phyloP scores from a whole-genome alignment of 305 asterid species.

The Fraxinus velutina region DNA sequence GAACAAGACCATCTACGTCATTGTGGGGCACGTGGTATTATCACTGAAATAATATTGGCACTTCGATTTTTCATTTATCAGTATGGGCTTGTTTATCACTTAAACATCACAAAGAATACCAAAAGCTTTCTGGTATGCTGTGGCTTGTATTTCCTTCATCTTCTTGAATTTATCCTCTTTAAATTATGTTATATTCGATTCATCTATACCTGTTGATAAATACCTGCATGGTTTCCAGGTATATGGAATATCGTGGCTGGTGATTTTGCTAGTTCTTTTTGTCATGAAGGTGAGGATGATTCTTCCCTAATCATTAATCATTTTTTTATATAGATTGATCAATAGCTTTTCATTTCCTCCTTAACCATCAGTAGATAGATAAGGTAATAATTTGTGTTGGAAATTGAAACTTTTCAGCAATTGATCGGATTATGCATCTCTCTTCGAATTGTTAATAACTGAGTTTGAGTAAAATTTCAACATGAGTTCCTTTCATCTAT shows the following conservation, averaged over 20 bases:
- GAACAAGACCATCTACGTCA: conserved; percentile 90
- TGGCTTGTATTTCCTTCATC: conserved; percentile 10
- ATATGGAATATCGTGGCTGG: conserved; percentile 84
- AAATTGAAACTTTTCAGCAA: neutral
- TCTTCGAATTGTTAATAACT: neutral
- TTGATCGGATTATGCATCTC: neutral
- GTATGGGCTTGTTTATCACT: conserved; percentile 85
- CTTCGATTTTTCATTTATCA: conserved; percentile 79
- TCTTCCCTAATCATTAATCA: neutral
- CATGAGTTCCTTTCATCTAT: neutral
- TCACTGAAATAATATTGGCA: conserved; percentile 65
- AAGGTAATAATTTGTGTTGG: neutral
- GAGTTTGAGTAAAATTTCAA: neutral
- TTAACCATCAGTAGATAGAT: neutral
- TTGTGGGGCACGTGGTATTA: conserved; percentile 70
- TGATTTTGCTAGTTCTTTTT: conserved; percentile 62
- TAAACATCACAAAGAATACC: conserved; percentile 46
- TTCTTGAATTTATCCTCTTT: conserved; percentile 6
- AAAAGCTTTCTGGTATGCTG: conserved; percentile 62
- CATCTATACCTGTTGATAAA: conserved; percentile 8
- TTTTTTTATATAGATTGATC: neutral
- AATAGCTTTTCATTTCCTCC: neutral
- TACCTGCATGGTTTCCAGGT: conserved; percentile 44
- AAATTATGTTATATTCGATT: conserved; percentile 2
- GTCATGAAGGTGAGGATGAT: conserved; percentile 75